These are phyloP conservation scores for Carex parvula DNA, from an alignment of 176 grass and related monocot species.

Conservation along the genomic window DNA sequence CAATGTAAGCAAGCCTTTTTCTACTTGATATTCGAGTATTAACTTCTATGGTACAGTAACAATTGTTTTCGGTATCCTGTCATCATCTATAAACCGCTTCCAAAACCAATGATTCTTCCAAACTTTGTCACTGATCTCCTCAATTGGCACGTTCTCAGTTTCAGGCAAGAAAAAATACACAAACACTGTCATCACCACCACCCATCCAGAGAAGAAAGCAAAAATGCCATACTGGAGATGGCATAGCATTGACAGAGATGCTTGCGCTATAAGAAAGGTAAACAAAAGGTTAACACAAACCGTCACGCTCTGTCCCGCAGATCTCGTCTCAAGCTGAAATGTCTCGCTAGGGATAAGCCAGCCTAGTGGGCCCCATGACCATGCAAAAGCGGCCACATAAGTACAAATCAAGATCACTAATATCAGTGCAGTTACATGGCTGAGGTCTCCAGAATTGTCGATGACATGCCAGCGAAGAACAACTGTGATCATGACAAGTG, in stretches of 20 bases:
- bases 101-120: conserved; percentile 41
- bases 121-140: conserved; percentile 34
- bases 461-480: conserved; percentile 56
- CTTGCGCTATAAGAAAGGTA: conserved; percentile 33
- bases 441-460: conserved; percentile 29
- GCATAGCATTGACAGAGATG: conserved; percentile 23
- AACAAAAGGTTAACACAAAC: conserved; percentile 25
- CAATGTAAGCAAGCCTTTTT: neutral
- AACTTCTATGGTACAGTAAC: neutral
- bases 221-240: conserved; percentile 25
- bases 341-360: conserved; percentile 42
- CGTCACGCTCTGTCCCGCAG: conserved; percentile 22
- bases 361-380: conserved; percentile 41
- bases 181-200: conserved; percentile 24
- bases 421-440: neutral
- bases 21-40: neutral
- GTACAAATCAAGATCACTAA: conserved; percentile 25
- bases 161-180: conserved; percentile 31
- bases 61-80: conserved; percentile 21
- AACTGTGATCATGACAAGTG: conserved; percentile 65
- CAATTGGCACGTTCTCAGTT: conserved; percentile 39
- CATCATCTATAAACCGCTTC: conserved; percentile 28
- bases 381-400: conserved; percentile 24
- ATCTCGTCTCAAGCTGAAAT: conserved; percentile 38
- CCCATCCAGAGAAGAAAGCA: conserved; percentile 32